Evolutionary conservation across 2,329 filamentous ascomycete species (phyloP).

Genomic region (Hymenoscyphus infarciens): DNA sequence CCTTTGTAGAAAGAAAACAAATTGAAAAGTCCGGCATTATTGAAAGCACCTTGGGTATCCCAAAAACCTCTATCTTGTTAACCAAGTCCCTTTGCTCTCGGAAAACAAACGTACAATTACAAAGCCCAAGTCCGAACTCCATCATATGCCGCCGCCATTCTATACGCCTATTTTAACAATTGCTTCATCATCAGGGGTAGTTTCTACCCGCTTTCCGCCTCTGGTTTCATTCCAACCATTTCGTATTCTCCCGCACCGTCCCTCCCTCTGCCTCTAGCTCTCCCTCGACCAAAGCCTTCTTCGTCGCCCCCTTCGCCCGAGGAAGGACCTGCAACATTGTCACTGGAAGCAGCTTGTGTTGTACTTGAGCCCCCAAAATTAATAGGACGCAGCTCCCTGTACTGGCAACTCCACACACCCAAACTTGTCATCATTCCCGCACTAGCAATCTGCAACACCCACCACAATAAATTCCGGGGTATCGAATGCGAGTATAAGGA

Average conservation of each 20-base stretch:
- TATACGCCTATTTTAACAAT: conserved; percentile 21
- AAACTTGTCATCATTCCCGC: conserved; percentile 62
- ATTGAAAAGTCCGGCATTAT: conserved; percentile 1
- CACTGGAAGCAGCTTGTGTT: conserved; percentile 14
- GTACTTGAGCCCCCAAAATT: conserved; percentile 65
- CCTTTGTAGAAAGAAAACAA: neutral
- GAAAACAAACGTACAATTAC: conserved; percentile 3
- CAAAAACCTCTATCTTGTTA: neutral
- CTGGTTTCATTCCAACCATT: conserved; percentile 54
- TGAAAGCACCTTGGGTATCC: conserved; percentile 1
- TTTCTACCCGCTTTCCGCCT: conserved; percentile 21
- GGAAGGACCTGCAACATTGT: conserved; percentile 22
- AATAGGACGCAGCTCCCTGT: conserved; percentile 84
- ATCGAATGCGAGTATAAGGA: conserved; percentile 74
- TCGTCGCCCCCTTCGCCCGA: conserved; percentile 38
- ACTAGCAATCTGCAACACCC: conserved; percentile 63
- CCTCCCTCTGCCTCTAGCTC: conserved; percentile 49
- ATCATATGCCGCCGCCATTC: conserved; percentile 11
- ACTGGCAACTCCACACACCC: conserved; percentile 88
- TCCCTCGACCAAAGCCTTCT: conserved; percentile 49
- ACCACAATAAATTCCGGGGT: conserved; percentile 82
- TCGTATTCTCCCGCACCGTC: conserved; percentile 61
- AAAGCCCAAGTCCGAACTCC: conserved; percentile 5
- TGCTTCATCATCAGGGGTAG: conserved; percentile 9
- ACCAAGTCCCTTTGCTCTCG: neutral